Evolutionary conservation across 495 filamentous ascomycete species (phyloP).

Genomic region (Penicillium macrosclerotiorum): DNA sequence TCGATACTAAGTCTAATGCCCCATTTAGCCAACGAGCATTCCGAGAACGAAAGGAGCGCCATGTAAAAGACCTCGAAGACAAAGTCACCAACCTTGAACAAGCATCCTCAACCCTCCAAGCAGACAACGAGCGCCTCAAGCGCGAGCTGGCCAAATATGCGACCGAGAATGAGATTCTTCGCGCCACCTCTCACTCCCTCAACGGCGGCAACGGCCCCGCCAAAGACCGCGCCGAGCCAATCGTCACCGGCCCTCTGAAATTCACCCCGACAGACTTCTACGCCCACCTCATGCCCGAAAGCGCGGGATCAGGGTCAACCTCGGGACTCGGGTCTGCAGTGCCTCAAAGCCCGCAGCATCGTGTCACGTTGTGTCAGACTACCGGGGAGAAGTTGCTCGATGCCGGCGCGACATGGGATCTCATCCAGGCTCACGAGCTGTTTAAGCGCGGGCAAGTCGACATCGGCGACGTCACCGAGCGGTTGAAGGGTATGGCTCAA

Average conservation of each 20-base stretch:
- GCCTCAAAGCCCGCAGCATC: too few species aligned
- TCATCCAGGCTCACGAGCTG: slow-evolving; percentile 79
- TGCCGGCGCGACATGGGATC: slow-evolving; percentile 83
- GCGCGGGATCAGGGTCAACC: slow-evolving; percentile 9
- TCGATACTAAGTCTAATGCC: too few species aligned
- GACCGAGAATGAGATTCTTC: slow-evolving; percentile 92
- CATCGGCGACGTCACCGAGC: slow-evolving; percentile 72
- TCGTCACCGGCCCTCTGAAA: slow-evolving; percentile 63
- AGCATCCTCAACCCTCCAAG: slow-evolving; percentile 49
- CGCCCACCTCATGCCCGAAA: slow-evolving; percentile 38
- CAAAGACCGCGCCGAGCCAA: slow-evolving; percentile 25
- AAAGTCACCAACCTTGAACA: slow-evolving; percentile 75
- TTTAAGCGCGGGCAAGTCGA: slow-evolving; percentile 82
- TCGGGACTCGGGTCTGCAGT: not conserved
- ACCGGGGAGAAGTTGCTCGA: slow-evolving; percentile 77
- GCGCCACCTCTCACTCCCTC: slow-evolving; percentile 58
- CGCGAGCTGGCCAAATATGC: slow-evolving; percentile 73
- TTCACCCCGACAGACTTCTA: slow-evolving; percentile 72
- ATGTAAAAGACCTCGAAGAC: slow-evolving; percentile 86
- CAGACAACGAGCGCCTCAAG: slow-evolving; percentile 83
- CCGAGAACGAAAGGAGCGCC: slow-evolving; percentile 92
- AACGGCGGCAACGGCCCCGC: slow-evolving; percentile 20
- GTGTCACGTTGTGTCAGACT: slow-evolving; percentile 60
- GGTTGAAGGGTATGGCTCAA: slow-evolving; percentile 70
- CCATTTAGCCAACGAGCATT: slow-evolving; percentile 83